Conservation (phyloP, 2,329 filamentous ascomycete genomes). For the Cytospora schulzeri region DNA sequence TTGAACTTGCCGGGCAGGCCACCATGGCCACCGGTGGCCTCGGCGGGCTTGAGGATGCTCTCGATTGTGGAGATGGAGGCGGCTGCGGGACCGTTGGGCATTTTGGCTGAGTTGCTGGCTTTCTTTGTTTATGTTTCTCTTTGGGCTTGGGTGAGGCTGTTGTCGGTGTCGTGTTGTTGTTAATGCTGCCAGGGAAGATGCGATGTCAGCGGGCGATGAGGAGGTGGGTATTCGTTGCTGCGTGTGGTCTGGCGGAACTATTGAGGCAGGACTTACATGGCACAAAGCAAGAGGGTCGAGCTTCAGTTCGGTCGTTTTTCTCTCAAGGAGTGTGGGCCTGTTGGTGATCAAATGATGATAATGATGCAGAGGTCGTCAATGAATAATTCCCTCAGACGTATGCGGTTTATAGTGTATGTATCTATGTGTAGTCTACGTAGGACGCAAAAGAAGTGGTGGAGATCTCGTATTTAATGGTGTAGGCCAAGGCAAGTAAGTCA, state of each 20-base stretch:
- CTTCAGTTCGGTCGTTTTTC: no score
- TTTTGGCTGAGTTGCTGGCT: conserved; percentile 31
- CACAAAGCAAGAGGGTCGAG: no score
- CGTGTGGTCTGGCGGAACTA: neutral
- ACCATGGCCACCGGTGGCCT: conserved; percentile 37
- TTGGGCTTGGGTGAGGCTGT: neutral
- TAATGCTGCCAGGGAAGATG: neutral
- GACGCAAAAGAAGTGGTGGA: neutral
- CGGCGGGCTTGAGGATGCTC: conserved; percentile 53
- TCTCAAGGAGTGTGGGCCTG: neutral
- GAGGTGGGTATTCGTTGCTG: neutral
- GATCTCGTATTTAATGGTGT: neutral
- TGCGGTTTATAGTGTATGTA: no score
- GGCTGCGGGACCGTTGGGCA: conserved; percentile 49
- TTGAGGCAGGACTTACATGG: neutral
- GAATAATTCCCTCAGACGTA: no score
- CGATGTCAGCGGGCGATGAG: neutral
- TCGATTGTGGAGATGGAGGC: conserved; percentile 51
- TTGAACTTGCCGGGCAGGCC: conserved; percentile 42
- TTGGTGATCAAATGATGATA: neutral
- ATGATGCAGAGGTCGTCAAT: neutral
- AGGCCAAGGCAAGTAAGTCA: neutral
- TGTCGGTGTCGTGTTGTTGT: neutral
- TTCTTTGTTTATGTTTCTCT: neutral
- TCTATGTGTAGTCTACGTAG: no score